phyloP scores from a whole-genome alignment of 2,329 filamentous ascomycete genomes.

The Hysterium pulicare region DNA sequence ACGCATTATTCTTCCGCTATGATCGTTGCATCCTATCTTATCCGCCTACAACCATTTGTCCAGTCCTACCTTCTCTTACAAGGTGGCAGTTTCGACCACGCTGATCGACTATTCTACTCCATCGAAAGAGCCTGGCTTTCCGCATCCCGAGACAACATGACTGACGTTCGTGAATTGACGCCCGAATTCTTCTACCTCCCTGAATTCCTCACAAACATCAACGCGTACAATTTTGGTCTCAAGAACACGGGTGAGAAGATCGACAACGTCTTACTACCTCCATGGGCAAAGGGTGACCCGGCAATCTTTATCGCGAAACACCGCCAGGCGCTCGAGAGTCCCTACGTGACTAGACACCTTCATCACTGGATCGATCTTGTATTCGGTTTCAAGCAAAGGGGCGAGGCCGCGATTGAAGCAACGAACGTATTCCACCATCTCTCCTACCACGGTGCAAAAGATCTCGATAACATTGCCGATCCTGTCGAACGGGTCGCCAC shows the following conservation, averaged over 20 bases:
- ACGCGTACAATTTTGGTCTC: constrained; percentile 88
- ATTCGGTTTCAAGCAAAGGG: constrained; percentile 90
- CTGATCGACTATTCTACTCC: constrained; percentile 91
- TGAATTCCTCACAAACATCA: constrained; percentile 91
- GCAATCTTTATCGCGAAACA: constrained; percentile 95
- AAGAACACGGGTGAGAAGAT: constrained; percentile 78
- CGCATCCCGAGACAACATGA: constrained; percentile 83
- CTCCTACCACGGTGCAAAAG: constrained; percentile 89
- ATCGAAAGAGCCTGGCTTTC: constrained; percentile 89
- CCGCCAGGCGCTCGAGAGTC: constrained; percentile 90
- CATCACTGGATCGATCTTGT: constrained; percentile 96
- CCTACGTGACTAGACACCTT: constrained; percentile 82
- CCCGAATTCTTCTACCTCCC: constrained; percentile 97
- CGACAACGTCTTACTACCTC: constrained; percentile 83
- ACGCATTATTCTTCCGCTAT: constrained; percentile 99
- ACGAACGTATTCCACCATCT: constrained; percentile 95
- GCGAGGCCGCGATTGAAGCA: constrained; percentile 85
- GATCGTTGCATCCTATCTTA: constrained; percentile 96
- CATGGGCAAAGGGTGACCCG: constrained; percentile 94
- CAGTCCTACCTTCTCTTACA: constrained; percentile 92
- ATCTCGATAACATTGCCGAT: constrained; percentile 87
- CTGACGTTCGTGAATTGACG: constrained; percentile 89
- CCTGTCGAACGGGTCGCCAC: constrained; percentile 82
- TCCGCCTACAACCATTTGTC: constrained; percentile 91
- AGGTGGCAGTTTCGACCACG: constrained; percentile 94